Conservation (phyloP, 2,329 filamentous ascomycete genomes). For the Parastagonospora avenae region DNA sequence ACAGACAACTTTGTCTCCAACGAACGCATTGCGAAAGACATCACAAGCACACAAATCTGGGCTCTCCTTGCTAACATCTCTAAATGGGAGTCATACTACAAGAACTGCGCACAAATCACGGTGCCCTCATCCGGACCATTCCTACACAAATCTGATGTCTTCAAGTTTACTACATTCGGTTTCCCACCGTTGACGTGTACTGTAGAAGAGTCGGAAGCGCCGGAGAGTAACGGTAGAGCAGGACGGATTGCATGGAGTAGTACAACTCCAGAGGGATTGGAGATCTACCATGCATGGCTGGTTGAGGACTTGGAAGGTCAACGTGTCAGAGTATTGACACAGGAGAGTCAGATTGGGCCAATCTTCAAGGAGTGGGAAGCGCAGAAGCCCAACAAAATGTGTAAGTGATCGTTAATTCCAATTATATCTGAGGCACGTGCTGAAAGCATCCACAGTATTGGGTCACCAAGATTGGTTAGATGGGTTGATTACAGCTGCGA, state of each 20-base stretch:
- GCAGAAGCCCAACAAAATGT: slow-evolving; percentile 42
- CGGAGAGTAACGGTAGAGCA: slow-evolving; percentile 25
- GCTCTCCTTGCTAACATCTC: slow-evolving; percentile 36
- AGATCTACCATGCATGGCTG: slow-evolving; percentile 46
- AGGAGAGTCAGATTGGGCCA: slow-evolving; percentile 43
- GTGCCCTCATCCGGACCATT: slow-evolving; percentile 26
- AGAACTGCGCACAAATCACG: slow-evolving; percentile 37
- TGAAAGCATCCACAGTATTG: slow-evolving; percentile 14
- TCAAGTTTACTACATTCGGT: slow-evolving; percentile 45
- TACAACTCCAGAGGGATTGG: slow-evolving; percentile 29
- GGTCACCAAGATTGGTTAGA: slow-evolving; percentile 48
- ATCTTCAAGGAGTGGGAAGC: slow-evolving; percentile 30
- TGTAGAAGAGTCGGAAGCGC: slow-evolving; percentile 18
- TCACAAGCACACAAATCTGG: slow-evolving; percentile 41
- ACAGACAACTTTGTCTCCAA: slow-evolving; percentile 47
- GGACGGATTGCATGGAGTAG: slow-evolving; percentile 25
- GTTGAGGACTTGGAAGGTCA: slow-evolving; percentile 39
- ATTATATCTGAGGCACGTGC: not conserved
- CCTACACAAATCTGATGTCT: slow-evolving; percentile 33
- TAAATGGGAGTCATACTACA: slow-evolving; percentile 44
- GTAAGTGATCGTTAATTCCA: not conserved
- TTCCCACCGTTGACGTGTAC: slow-evolving; percentile 38
- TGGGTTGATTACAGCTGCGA: slow-evolving; percentile 36
- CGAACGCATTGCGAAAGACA: slow-evolving; percentile 34
- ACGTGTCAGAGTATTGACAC: slow-evolving; percentile 43